Evolutionary conservation across 2,329 filamentous ascomycete genomes (phyloP), one percentile per base, ranked within the genome.

Genomic region (Penicillium sp.): DNA sequence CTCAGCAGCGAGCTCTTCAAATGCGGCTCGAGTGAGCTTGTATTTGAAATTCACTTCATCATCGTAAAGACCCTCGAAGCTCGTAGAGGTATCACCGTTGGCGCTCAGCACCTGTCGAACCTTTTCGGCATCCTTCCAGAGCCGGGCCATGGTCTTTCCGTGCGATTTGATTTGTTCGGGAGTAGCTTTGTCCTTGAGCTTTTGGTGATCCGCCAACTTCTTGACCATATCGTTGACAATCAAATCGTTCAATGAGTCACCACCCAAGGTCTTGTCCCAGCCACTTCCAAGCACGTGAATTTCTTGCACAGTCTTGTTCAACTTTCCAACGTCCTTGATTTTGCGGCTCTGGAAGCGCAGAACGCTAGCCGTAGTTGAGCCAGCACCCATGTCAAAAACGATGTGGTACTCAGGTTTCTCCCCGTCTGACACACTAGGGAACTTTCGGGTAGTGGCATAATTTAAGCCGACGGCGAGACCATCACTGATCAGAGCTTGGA

Each of bases 351-450:
- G 90, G 73, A 98, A 95, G 61, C 84, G 86, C 66, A 98, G 73
- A 45, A 98, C 76, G 5, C 90, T 93, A 4, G 91, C 91, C 60
- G 89, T 95, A 29, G 91, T 87, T 39, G 89, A 96, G 4, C 93
- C 93, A 57, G 93, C 90, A 57, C 93, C 93, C 90, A 98, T 97
- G 66, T 98, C 93, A 64, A 93, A 98, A 28, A 98, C 82, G 67
- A 98, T 73, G 72, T 98, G 89, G 60, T 90, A 82, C 70, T 98
- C 93, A 0, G 93, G 85, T 73, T 90, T 90, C 55, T 81, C 85
- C 46, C 88, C 89, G 46, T 93, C 84, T 47, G 82, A 86, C 51
- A 93, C 76, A 60, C 82, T 89, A 34, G 90, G 89, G 70, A 97
- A 98, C 12, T 86, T 89, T 61, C 93, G 83, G 62, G 82, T 86